Evolutionary conservation across 371 early-diverging fungal genomes (phyloP).

Genomic region (Mortierella sp.): DNA sequence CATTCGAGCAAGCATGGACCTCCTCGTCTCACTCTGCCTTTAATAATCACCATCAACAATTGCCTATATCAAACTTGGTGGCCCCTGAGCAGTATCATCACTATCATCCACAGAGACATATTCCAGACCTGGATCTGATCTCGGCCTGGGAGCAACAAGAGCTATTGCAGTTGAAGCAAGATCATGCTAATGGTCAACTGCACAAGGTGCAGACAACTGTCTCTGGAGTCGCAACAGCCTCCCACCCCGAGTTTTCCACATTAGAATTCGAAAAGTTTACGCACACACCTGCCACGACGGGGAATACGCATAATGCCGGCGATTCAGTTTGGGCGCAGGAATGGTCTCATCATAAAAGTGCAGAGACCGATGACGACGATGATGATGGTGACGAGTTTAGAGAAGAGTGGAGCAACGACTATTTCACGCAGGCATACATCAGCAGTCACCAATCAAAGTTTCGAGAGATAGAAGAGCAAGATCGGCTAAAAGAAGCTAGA

Average conservation of each 20-base stretch:
- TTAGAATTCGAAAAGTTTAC: slow-evolving; percentile 27
- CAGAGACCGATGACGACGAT: slow-evolving; percentile 16
- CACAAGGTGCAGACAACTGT: slow-evolving; percentile 9
- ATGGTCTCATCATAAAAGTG: slow-evolving; percentile 8
- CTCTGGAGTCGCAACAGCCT: slow-evolving; percentile 2
- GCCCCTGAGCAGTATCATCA: neutral
- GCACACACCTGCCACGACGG: neutral
- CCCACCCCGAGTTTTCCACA: slow-evolving; percentile 9
- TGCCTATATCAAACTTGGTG: neutral
- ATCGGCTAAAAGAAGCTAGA: slow-evolving; percentile 40
- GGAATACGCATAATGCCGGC: neutral
- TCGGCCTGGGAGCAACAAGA: slow-evolving; percentile 39
- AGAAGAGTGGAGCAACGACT: slow-evolving; percentile 56
- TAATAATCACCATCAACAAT: slow-evolving; percentile 10
- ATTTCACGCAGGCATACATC: slow-evolving; percentile 50
- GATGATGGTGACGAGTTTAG: slow-evolving; percentile 49
- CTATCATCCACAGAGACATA: slow-evolving; percentile 8
- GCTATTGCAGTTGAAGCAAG: neutral
- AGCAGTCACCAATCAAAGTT: slow-evolving; percentile 39
- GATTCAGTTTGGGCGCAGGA: slow-evolving; percentile 31
- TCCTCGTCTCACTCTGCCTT: neutral
- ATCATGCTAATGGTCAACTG: neutral
- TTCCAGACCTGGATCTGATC: slow-evolving; percentile 39
- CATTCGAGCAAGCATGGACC: slow-evolving; percentile 45
- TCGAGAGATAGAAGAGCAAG: slow-evolving; percentile 40